Evolutionary conservation across 805 yeast species (phyloP), one percentile per base, ranked within the genome.

Genomic region (Hanseniaspora meyeri): DNA sequence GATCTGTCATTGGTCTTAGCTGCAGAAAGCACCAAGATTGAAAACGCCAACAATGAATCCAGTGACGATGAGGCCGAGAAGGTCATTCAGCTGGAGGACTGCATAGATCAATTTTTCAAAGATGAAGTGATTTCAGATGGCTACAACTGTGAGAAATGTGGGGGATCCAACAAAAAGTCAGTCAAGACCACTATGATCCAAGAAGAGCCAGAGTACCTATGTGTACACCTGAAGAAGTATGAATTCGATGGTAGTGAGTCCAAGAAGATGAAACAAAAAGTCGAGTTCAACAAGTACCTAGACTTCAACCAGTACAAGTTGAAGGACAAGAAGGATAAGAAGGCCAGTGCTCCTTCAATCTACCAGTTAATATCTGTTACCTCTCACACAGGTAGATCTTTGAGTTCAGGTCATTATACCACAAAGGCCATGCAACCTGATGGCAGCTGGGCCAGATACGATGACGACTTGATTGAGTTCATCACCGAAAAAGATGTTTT

Each of bases 331-430:
- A 19, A 29, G 20, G 39, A n/a, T 3, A 57, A 62, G 7, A 52
- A 58, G 6, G 58, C 61, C 29, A 59, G 61, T 8, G 60, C 71
- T 11, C 80, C 83, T 1, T 77, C 78, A 5, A 71, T 73, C 39
- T 93, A 93, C 70, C 84, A 82, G 66, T 75, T 93, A 61, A 75
- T 80, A 17, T 81, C 90, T 24, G 96, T 91, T 17, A 86, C 91
- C 59, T 91, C 89, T 4, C 98, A 93, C 66, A 96, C 87, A 64
- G 98, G 98, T 43, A 76, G 97, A 60, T 85, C 96, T 1, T 82
- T 90, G 14, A 82, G 89, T 47, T 82, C 93, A 3, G 98, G 98
- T 3, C 98, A 93, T 69, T 93, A 93, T 65, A 79, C 89, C 58
- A 86, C 95, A 0, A 88, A 87, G 66, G 87, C 96, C 66, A 79